A percentile compares a stretch with the other conserved stretches of the same genome.
phyloP scores from a whole-genome alignment of 2,329 filamentous ascomycete genomes.

The Calonectria ilicicola region DNA sequence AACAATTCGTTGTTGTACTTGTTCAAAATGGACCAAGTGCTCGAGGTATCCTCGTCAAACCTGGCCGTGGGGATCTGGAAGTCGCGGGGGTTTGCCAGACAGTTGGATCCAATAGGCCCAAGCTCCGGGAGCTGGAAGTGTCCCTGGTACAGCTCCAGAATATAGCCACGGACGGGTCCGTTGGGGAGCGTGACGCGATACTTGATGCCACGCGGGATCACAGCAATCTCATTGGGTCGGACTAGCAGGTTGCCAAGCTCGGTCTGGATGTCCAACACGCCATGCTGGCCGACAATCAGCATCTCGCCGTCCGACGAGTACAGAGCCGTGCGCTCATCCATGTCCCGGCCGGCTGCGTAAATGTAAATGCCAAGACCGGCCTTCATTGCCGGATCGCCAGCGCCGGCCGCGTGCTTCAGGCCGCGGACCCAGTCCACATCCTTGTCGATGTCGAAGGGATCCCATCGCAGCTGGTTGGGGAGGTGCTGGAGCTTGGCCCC shows the following conservation, averaged over 20 bases:
- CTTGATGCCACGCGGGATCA: slow-evolving; percentile 79
- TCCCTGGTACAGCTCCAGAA: slow-evolving; percentile 78
- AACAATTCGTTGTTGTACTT: slow-evolving; percentile 78
- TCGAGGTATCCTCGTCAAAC: slow-evolving; percentile 72
- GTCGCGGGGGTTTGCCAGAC: slow-evolving; percentile 78
- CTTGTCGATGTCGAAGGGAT: slow-evolving; percentile 80
- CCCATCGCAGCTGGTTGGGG: slow-evolving; percentile 87
- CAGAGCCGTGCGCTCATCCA: slow-evolving; percentile 79
- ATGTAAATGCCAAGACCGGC: slow-evolving; percentile 84
- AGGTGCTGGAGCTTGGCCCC: slow-evolving; percentile 48
- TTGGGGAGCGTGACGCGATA: slow-evolving; percentile 75
- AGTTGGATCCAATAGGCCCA: slow-evolving; percentile 79
- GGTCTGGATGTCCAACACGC: slow-evolving; percentile 79
- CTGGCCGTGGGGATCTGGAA: slow-evolving; percentile 78
- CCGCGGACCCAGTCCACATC: slow-evolving; percentile 64
- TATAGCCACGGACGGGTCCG: slow-evolving; percentile 76
- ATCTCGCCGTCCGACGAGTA: slow-evolving; percentile 88
- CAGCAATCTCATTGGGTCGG: slow-evolving; percentile 81
- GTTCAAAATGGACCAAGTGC: slow-evolving; percentile 63
- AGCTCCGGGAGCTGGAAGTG: slow-evolving; percentile 79
- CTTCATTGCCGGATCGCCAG: slow-evolving; percentile 84
- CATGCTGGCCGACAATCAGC: slow-evolving; percentile 80
- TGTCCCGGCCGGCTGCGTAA: slow-evolving; percentile 81
- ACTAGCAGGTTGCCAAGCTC: slow-evolving; percentile 80
- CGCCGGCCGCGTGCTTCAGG: slow-evolving; percentile 79